Conservation (phyloP, 2,329 filamentous ascomycete genomes). For the Alternaria sp. region DNA sequence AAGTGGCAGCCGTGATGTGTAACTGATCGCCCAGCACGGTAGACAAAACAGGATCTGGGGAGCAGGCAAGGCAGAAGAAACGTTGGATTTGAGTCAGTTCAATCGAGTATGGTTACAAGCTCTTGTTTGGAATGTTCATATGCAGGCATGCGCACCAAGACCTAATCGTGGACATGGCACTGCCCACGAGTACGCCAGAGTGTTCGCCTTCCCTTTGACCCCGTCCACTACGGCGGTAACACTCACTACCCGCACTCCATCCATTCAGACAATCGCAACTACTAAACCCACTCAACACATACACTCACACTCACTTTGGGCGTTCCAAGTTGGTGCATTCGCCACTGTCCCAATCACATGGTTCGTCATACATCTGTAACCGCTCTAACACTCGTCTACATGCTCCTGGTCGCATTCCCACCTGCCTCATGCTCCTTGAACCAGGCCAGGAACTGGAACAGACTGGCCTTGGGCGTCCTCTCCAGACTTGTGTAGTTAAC, state of each 20-base stretch:
- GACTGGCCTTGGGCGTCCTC: conserved; percentile 54
- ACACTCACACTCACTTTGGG: too few species aligned
- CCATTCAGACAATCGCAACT: not conserved
- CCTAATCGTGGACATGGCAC: conserved; percentile 15
- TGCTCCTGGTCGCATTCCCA: conserved; percentile 40
- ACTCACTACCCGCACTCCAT: not conserved
- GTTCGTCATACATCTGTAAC: not conserved
- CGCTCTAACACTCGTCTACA: conserved; percentile 12
- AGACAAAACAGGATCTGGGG: conserved; percentile 2
- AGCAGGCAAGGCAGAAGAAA: not conserved
- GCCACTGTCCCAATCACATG: not conserved
- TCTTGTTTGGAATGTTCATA: conserved; percentile 5
- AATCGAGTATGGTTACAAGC: not conserved
- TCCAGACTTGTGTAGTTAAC: conserved; percentile 54
- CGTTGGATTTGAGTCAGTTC: not conserved
- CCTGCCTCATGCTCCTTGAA: conserved; percentile 47
- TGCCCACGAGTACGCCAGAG: conserved; percentile 6
- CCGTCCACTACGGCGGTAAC: not conserved
- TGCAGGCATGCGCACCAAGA: conserved; percentile 25
- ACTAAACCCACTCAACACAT: not conserved
- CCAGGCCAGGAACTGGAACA: conserved; percentile 57
- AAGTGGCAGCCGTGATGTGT: conserved; percentile 35
- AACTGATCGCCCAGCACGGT: conserved; percentile 12
- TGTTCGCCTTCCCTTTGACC: not conserved
- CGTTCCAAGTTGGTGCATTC: too few species aligned